Evolutionary conservation across 768 basidiomycete genomes (phyloP), one percentile per base, ranked within the genome.

Genomic region (Lactifluus volemus): DNA sequence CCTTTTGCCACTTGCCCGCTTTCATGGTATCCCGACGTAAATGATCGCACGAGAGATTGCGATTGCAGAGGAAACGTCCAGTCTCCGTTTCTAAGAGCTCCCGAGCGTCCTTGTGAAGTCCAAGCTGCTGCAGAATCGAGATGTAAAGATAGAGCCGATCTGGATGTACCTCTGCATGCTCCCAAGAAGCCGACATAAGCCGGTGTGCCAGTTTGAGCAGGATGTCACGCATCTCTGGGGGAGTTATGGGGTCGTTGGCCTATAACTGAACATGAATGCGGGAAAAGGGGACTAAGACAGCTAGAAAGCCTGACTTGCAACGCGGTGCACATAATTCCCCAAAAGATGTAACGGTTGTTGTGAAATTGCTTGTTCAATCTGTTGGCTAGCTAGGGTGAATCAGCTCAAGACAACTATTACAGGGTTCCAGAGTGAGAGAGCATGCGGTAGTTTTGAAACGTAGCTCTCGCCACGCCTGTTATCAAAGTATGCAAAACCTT

Each of bases 321-420:
- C 51, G 91, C 78, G 11, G 88, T 83, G 61, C 88, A 82, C 68
- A 89, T 88, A 39, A 88, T 81, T 64, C 81, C 85, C 92, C 92
- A 94, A 69, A 87, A 92, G 42, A 92, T 71, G 69, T 88, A 92
- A 45, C 86, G 79, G 56, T 89, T 86, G 38, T 88, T 84, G 60
- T 87, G 87, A 70, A 92, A 93, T 66, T 86, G 84, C 69, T 89
- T 92, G 76, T 85, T 80, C 83, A 93, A 83, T 68, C 83, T 85
- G 5, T 86, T 86, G 21, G 90, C 84, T 58, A 91, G 78, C 90
- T 92, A 53, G 57, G 47, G 36, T 7, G 59, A 49, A 34, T 60
- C 14, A 59, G 30, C 41, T 64, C 6, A 58, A 50, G 45, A 12
- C 4, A 57, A 34, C 10, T 32, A 41, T 21, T 59, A 15, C 30